These are phyloP conservation scores for Acanthamoeba culbertsoni DNA, from an alignment of 208 protist species.

Conservation along the genomic window DNA sequence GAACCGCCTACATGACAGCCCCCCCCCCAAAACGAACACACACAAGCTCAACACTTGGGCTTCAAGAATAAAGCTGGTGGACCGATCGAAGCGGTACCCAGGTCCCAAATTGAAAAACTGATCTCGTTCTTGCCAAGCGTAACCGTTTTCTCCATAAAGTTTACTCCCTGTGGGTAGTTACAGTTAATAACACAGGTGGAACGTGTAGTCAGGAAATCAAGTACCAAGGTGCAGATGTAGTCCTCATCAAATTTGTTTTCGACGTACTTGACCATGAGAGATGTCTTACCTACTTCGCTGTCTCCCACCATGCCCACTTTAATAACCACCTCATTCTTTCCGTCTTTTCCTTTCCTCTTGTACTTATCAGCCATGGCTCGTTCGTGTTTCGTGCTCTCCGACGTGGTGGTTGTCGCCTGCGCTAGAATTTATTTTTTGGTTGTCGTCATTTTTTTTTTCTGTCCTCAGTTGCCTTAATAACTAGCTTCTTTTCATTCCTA, in stretches of 20 bases:
- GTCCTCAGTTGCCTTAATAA: no score
- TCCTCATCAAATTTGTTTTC: constrained; percentile 87
- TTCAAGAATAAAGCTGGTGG: no score
- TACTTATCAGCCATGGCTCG: neutral
- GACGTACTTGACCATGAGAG: constrained; percentile 89
- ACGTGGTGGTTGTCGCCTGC: no score
- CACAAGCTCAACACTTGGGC: neutral
- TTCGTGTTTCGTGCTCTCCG: no score
- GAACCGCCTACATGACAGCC: constrained; percentile 72
- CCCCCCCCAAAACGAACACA: neutral
- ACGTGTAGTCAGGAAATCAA: neutral
- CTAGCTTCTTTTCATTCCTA: no score
- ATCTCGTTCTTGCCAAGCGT: constrained; percentile 84
- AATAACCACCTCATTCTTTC: constrained; percentile 79
- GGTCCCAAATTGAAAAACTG: constrained; percentile 91
- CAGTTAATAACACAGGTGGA: neutral
- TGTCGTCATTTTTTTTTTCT: no score
- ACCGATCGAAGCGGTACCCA: no score
- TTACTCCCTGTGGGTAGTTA: constrained; percentile 81
- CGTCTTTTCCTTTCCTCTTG: neutral
- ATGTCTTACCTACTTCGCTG: constrained; percentile 84
- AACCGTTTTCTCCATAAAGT: constrained; percentile 93
- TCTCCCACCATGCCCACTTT: constrained; percentile 90
- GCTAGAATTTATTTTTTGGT: no score
- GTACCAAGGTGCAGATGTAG: constrained; percentile 86